Base-by-base conservation (phyloP, 306 rosid species). In the Rosa multiflora region DNA sequence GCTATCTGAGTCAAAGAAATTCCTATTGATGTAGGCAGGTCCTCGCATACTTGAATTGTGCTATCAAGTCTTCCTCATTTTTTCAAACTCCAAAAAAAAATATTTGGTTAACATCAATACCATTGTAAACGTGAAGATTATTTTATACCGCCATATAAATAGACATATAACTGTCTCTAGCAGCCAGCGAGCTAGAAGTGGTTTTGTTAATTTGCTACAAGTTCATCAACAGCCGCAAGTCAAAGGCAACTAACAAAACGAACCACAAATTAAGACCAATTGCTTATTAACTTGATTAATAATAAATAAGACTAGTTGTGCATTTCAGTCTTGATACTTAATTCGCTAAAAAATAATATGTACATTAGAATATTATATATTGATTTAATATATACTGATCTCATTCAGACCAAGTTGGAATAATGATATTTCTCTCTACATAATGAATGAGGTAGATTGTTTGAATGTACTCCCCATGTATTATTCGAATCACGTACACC, bases 51-150 rank as follows among this genome's bases (percentile, higher is more conserved):
- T 58, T 10, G 32, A 58, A 58, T 58, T 23, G 29, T 18, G 29
- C 29, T n/a, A 58, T 11, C 10, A 56, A n/a, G 63, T 58, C 63
- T 21, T 58, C 13, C 1, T n/a, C 29, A 56, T 7, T 8, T n/a
- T 8, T 9, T 20, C 11, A 18, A 20, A 55, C 21, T 51, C 4
- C 56, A 11, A 4, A n/a, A 6, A 1, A 9, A 13, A 12, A 58
- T 0, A 2, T 11, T 48, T 10, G 53, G 53, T 12, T 48, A 48
- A 12, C 53, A 48, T 48, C 47, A 13, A 13, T 8, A 58, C 4
- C 64, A 44, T 43, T 70, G 46, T 18, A 29, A 78, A 78, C 72
- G 82, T 58, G 71, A 68, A 21, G 51, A 78, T 44, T 59, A 46
- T 56, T 44, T 44, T 26, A 58, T 11, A 29, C 47, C n/a, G 21